Conservation (phyloP, 176 grass and related monocot genomes). For the Aegilops speltoides region DNA sequence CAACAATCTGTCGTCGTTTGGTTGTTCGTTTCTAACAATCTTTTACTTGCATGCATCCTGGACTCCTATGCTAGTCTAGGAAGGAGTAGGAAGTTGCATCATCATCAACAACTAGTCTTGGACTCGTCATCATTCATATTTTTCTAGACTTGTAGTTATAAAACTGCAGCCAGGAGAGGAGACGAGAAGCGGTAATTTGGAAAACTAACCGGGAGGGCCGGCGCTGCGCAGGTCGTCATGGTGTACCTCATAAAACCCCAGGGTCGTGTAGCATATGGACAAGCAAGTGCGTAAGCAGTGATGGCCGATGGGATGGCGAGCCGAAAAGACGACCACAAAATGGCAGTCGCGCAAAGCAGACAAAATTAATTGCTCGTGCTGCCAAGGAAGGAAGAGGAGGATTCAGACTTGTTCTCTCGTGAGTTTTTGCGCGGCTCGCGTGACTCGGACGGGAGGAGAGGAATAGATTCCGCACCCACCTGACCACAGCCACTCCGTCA, state of each 20-base stretch:
- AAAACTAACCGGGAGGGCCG: neutral
- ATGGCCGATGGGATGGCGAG: neutral
- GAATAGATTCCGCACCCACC: neutral
- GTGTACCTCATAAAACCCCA: neutral
- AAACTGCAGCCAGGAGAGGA: neutral
- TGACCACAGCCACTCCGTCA: no score
- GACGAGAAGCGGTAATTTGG: neutral
- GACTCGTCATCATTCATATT: neutral
- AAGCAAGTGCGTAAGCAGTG: conserved; percentile 43
- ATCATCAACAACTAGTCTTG: neutral
- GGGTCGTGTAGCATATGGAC: neutral
- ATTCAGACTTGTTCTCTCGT: conserved; percentile 6
- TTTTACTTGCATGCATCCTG: neutral
- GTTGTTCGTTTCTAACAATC: neutral
- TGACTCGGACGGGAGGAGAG: neutral
- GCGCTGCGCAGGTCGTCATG: neutral
- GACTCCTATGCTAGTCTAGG: neutral
- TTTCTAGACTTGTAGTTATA: neutral
- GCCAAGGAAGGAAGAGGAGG: neutral
- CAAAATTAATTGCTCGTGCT: neutral
- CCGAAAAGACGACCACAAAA: neutral
- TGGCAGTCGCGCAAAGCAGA: neutral
- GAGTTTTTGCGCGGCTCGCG: neutral
- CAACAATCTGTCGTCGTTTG: neutral
- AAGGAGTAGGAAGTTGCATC: neutral